Evolutionary conservation across 306 rosid genomes (phyloP), one percentile per base, ranked within the genome.

Genomic region (Cercis canadensis): DNA sequence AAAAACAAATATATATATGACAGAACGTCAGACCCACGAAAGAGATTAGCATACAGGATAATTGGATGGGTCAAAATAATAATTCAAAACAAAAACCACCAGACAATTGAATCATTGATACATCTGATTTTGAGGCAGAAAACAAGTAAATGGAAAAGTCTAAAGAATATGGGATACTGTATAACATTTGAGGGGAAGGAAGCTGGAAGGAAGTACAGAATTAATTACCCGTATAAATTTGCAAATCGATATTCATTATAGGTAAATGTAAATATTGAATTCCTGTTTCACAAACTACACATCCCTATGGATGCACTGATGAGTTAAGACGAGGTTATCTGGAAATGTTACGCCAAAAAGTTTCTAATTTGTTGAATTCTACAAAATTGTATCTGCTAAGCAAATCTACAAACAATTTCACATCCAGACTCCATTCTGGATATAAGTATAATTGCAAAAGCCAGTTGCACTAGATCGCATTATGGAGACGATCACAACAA

Each of bases 1-100:
- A 18, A 72, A 18, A 72, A 52, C 62, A 53, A 54, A 46, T 47
- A 33, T 79, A 32, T 29, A 39, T 63, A 78, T 68, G 29, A 24
- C 68, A 46, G 12, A 61, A 24, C 29, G 29, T 24, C 5, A 52
- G 44, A 70, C 24, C 19, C 57, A 61, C 9, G 14, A 64, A 52
- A 50, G 53, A 18, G 7, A 57, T 19, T 18, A 52, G 46, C 65
- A 50, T 47, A 52, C 47, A 61, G 64, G 57, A 61, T 33, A 84
- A 65, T 65, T 9, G 44, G 37, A 53, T 21, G 7, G 29, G 29
- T 24, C 29, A 24, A 24, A 24, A 24, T 24, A 24, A 24, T 24
- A 24, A 1, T 24, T 29, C 15, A 76, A 15, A 24, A 24, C 21
- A 49, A 43, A 41, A 43, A 31, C 10, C 1, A 37, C 43, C 43